phyloP scores from a whole-genome alignment of 306 rosid genomes.

The Trichosanthes cucumerina region DNA sequence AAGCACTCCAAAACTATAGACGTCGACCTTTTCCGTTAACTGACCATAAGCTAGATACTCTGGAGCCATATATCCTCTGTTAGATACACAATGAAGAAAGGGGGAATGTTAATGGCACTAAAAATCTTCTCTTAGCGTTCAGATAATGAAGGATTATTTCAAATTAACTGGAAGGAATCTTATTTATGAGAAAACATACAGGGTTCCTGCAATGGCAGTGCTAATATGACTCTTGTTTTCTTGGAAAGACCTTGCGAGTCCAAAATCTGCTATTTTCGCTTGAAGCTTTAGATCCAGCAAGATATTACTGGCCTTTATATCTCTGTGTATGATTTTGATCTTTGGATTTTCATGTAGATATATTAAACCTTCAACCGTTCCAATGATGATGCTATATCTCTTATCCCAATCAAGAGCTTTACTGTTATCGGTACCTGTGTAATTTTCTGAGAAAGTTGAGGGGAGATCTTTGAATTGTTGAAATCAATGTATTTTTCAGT shows the following conservation, averaged over 20 bases:
- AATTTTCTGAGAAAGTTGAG: not conserved
- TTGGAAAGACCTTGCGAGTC: constrained; percentile 82
- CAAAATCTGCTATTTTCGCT: constrained; percentile 93
- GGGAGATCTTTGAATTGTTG: not conserved
- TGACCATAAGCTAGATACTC: constrained; percentile 94
- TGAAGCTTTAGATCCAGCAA: constrained; percentile 63
- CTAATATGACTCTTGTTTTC: constrained; percentile 88
- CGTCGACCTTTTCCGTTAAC: constrained; percentile 80
- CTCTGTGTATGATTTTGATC: constrained; percentile 72
- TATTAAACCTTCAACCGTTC: constrained; percentile 75
- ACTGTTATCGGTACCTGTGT: constrained; percentile 45
- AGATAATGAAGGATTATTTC: not conserved
- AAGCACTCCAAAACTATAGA: constrained; percentile 78
- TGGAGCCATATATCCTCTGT: constrained; percentile 93
- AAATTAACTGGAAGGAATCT: not conserved
- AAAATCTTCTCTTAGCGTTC: not conserved
- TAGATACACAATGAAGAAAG: not conserved
- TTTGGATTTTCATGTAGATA: constrained; percentile 74
- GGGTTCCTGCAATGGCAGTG: constrained; percentile 90
- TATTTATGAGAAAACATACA: constrained; percentile 33
- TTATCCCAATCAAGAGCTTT: constrained; percentile 71
- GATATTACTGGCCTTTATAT: constrained; percentile 87
- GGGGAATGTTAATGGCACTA: not conserved
- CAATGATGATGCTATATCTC: constrained; percentile 52
- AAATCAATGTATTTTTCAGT: not conserved